Evolutionary conservation across 2,329 filamentous ascomycete genomes (phyloP).

Genomic region (Magnaporthiopsis poae): DNA sequence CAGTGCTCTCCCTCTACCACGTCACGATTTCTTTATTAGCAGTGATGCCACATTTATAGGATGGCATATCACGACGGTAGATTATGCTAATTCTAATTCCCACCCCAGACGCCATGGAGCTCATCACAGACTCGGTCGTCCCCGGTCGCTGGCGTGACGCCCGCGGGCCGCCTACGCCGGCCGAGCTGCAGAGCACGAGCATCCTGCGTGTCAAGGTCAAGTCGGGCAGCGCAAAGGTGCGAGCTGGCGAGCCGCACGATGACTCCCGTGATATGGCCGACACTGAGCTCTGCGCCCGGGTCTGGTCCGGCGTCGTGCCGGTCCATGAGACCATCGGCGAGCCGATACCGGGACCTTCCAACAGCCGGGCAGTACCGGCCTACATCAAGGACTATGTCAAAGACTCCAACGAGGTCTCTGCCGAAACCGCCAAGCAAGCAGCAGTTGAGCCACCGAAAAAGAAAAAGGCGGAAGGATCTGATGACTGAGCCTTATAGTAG

Average conservation of each 20-base stretch:
- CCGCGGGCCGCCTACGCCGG: conserved; percentile 56
- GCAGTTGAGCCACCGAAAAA: conserved; percentile 10
- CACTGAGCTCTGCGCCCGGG: conserved; percentile 26
- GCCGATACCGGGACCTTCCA: conserved; percentile 51
- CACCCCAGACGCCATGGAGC: conserved; percentile 54
- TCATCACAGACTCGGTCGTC: conserved; percentile 68
- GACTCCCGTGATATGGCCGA: conserved; percentile 39
- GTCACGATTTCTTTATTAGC: no score
- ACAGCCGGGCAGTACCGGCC: conserved; percentile 49
- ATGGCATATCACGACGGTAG: not conserved
- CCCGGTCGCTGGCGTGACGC: conserved; percentile 58
- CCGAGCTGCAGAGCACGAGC: conserved; percentile 66
- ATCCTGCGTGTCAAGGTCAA: conserved; percentile 60
- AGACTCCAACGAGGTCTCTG: conserved; percentile 25
- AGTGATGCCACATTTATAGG: not conserved
- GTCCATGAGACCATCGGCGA: conserved; percentile 54
- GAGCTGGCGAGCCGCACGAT: conserved; percentile 53
- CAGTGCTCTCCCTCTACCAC: not conserved
- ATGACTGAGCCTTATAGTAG: conserved; percentile 8
- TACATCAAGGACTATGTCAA: conserved; percentile 43
- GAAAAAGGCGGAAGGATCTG: conserved; percentile 10
- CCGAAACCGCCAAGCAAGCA: conserved; percentile 18
- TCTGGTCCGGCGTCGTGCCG: conserved; percentile 52
- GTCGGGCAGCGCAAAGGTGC: conserved; percentile 66
- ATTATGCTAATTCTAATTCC: not conserved